Percentiles rank a stretch among this genome's conserved stretches.
Evolutionary conservation across 176 grass and related monocot genomes (phyloP).

Genomic region (Chloris gayana): DNA sequence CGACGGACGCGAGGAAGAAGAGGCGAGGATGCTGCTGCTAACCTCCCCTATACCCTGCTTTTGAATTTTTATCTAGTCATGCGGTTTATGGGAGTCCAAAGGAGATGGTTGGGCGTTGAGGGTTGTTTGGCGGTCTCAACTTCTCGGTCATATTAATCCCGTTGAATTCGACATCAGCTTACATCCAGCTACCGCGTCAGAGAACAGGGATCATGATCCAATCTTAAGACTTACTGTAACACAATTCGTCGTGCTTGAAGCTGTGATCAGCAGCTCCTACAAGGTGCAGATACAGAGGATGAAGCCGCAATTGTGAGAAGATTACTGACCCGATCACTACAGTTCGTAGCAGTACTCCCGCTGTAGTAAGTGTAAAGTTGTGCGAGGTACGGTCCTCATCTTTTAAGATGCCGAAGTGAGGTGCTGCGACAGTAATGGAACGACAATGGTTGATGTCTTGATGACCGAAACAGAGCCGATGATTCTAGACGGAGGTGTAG

Average conservation of each 20-base stretch:
- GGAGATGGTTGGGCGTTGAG: conserved; percentile 45
- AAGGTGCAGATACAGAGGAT: not conserved
- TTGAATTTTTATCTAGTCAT: conserved; percentile 13
- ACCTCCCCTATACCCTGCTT: not conserved
- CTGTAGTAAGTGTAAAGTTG: not conserved
- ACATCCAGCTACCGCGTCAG: not conserved
- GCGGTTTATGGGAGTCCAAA: conserved; percentile 15
- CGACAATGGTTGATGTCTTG: not conserved
- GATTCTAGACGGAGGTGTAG: not conserved
- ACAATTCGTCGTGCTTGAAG: not conserved
- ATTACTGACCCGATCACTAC: too few species aligned
- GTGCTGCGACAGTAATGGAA: not conserved
- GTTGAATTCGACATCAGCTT: not conserved
- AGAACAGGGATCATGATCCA: not conserved
- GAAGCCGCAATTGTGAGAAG: not conserved
- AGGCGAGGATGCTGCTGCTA: not conserved
- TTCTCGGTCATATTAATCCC: not conserved
- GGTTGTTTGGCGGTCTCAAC: conserved; percentile 5
- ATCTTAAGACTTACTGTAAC: too few species aligned
- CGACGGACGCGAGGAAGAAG: not conserved
- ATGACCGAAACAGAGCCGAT: not conserved
- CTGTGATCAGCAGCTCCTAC: not conserved
- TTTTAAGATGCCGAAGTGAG: not conserved
- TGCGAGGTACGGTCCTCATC: not conserved
- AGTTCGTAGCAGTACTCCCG: not conserved